These are phyloP conservation scores for Fraxinus latifolia DNA, from an alignment of 305 asterid species.

Conservation along the genomic window DNA sequence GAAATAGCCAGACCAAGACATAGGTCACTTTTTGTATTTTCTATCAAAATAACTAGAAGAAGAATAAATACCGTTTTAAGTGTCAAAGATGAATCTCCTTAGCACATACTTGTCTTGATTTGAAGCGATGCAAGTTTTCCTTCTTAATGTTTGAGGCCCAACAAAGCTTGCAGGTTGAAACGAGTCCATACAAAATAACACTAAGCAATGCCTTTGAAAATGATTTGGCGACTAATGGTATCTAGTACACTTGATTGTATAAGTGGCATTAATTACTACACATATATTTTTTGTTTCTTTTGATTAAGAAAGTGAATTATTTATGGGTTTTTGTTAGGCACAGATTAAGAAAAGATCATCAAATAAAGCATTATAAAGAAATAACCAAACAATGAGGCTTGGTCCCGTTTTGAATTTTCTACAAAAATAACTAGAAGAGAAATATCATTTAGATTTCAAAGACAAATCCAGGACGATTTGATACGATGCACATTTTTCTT, in stretches of 20 bases:
- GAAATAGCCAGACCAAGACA: background rate
- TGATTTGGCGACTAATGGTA: no score
- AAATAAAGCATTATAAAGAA: background rate
- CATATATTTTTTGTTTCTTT: no score
- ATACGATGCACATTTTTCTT: background rate
- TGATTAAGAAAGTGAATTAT: background rate
- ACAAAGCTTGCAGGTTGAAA: no score
- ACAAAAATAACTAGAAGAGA: background rate
- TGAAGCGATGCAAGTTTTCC: background rate
- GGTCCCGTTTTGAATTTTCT: background rate
- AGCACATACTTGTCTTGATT: background rate
- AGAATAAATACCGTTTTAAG: background rate
- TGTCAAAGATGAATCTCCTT: background rate
- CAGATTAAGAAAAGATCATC: background rate
- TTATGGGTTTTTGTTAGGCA: background rate
- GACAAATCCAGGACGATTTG: background rate
- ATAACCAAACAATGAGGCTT: background rate
- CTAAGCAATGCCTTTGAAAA: no score
- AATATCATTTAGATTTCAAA: background rate
- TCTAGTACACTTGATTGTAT: no score
- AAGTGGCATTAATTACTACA: background rate
- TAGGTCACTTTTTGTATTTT: no score
- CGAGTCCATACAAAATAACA: no score
- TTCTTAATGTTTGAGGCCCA: no score
- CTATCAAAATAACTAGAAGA: background rate